A percentile compares a stretch with the other conserved stretches of the same genome.
Conservation (phyloP, 192 early-diverging fungal species). For the Coemansia umbellata region DNA sequence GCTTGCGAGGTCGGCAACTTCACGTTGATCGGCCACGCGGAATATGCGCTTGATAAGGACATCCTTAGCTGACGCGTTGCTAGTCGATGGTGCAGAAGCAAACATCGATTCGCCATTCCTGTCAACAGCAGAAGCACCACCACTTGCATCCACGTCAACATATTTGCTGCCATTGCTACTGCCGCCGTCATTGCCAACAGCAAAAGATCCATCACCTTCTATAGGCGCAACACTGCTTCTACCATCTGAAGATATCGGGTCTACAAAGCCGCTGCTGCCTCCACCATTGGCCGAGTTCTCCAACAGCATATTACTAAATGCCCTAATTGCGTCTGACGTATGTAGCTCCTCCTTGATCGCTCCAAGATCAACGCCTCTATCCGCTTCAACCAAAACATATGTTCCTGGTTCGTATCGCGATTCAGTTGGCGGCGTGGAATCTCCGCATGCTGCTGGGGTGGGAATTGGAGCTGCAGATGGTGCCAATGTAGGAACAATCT, state of each 20-base stretch:
- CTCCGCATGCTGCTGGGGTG: background rate
- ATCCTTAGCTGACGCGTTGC: conserved; percentile 54
- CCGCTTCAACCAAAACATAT: conserved; percentile 46
- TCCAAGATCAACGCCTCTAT: conserved; percentile 47
- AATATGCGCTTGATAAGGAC: conserved; percentile 90
- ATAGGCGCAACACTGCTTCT: conserved; percentile 10
- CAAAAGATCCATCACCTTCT: conserved; percentile 1
- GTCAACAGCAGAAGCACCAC: background rate
- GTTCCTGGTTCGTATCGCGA: conserved; percentile 14
- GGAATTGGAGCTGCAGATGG: conserved; percentile 6
- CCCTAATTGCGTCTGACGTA: conserved; percentile 10
- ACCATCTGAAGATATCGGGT: conserved; percentile 3
- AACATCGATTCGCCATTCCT: background rate
- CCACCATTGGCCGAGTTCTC: background rate
- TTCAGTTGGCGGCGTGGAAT: background rate
- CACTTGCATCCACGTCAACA: background rate
- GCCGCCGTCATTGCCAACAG: background rate
- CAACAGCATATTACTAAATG: conserved; percentile 14
- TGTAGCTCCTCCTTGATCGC: conserved; percentile 33
- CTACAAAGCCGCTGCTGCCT: background rate
- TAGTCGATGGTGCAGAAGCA: background rate
- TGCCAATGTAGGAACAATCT: conserved; percentile 25
- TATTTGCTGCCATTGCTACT: background rate
- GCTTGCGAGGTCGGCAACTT: conserved; percentile 72
- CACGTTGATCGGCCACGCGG: conserved; percentile 70